Evolutionary conservation across 179 eudicot genomes (phyloP).

Genomic region (Gypsophila paniculata): DNA sequence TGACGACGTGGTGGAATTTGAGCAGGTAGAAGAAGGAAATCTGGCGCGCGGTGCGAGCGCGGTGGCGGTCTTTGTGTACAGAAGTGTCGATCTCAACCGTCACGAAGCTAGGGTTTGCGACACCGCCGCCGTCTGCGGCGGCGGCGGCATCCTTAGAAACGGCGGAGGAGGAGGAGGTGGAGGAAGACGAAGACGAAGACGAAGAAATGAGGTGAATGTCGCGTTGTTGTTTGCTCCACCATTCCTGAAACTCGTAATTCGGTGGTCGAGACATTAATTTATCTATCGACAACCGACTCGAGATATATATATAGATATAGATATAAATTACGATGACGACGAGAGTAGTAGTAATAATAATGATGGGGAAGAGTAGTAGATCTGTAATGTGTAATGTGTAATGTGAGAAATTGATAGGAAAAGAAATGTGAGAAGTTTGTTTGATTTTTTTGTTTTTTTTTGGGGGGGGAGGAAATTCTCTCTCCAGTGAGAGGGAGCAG

Average conservation of each 20-base stretch:
- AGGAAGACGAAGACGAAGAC: neutral
- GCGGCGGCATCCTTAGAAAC: slow-evolving; percentile 7
- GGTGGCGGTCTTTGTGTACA: slow-evolving; percentile 34
- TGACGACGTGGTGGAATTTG: slow-evolving; percentile 47
- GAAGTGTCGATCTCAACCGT: slow-evolving; percentile 43
- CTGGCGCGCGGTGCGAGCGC: slow-evolving; percentile 61
- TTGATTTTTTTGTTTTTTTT: neutral
- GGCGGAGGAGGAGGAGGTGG: slow-evolving; percentile 18
- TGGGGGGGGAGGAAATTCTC: no score
- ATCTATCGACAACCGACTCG: no score
- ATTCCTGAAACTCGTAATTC: slow-evolving; percentile 80
- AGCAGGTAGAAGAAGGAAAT: slow-evolving; percentile 49
- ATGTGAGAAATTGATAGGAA: no score
- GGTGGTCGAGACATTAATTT: slow-evolving; percentile 78
- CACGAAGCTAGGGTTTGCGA: slow-evolving; percentile 26
- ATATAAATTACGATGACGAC: neutral
- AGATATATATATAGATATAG: neutral
- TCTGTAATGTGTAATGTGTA: neutral
- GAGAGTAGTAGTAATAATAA: neutral
- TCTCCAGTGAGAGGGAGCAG: no score
- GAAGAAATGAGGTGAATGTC: slow-evolving; percentile 18
- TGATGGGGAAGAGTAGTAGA: neutral
- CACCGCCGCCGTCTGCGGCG: slow-evolving; percentile 3
- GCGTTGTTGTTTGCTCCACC: slow-evolving; percentile 81
- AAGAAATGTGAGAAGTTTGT: neutral